phyloP scores from a whole-genome alignment of 768 basidiomycete species.

The Tylopilus cervinicoccineus region DNA sequence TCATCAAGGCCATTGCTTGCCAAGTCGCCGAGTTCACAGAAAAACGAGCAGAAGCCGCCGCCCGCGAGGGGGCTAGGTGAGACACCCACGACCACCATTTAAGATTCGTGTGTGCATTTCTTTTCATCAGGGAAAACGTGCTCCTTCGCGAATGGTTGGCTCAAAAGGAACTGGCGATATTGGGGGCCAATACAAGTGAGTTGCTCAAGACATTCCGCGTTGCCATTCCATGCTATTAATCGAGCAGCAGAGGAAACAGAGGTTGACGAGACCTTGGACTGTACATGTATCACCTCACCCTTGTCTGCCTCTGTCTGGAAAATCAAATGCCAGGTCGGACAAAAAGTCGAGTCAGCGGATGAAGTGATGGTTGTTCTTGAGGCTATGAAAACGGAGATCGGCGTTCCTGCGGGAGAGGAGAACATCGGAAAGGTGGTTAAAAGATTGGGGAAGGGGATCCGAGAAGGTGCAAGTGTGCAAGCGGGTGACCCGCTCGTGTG shows the following conservation, averaged over 20 bases:
- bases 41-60: constrained; percentile 36
- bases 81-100: constrained; percentile 4
- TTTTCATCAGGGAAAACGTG: constrained; percentile 36
- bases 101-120: no score
- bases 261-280: constrained; percentile 1
- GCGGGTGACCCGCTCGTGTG: constrained; percentile 45
- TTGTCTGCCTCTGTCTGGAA: constrained; percentile 50
- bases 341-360: constrained; percentile 38
- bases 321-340: constrained; percentile 41
- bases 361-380: constrained; percentile 50
- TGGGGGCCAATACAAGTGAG: constrained; percentile 3
- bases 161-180: constrained; percentile 19
- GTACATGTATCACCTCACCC: constrained; percentile 26
- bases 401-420: constrained; percentile 41
- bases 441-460: constrained; percentile 37
- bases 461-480: constrained; percentile 42
- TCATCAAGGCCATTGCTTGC: constrained; percentile 37
- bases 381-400: constrained; percentile 66
- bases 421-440: constrained; percentile 43
- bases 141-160: constrained; percentile 43
- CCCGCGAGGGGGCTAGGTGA: constrained; percentile 40
- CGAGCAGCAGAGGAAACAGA: background rate
- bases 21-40: constrained; percentile 41
- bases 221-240: background rate
- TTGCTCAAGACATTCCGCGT: background rate